Evolutionary conservation across 345 rosid species (phyloP).

Genomic region (Citrus trifoliata): DNA sequence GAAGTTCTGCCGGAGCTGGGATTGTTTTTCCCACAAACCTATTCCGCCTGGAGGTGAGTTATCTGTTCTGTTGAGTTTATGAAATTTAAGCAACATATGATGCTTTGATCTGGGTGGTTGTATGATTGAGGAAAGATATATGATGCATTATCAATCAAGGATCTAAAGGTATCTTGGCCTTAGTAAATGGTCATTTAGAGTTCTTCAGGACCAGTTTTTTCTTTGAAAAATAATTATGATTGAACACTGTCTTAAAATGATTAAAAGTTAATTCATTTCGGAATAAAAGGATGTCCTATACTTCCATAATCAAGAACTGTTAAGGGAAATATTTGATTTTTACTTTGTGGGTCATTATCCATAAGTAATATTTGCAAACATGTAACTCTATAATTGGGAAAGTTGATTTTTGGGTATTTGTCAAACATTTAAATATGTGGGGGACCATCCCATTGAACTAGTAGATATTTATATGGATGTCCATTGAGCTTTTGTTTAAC

Average conservation of each 20-base stretch:
- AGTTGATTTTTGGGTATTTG: too few relatives aligned
- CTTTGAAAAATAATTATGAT: neutral
- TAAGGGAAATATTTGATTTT: neutral
- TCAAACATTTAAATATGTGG: too few relatives aligned
- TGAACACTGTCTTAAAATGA: neutral
- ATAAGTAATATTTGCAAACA: neutral
- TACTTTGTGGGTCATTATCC: neutral
- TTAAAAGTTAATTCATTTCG: neutral
- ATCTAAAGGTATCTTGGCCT: neutral
- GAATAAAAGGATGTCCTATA: neutral
- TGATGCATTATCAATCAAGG: neutral
- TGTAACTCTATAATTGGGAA: neutral
- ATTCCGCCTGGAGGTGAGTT: constrained; percentile 87
- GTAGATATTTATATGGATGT: too few relatives aligned
- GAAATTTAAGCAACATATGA: neutral
- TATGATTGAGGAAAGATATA: neutral
- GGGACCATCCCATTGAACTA: too few relatives aligned
- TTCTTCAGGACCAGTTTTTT: neutral
- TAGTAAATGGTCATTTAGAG: neutral
- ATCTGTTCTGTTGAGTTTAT: neutral
- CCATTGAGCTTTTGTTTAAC: too few relatives aligned
- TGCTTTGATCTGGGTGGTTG: constrained; percentile 1
- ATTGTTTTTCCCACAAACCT: constrained; percentile 72
- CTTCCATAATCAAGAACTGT: neutral
- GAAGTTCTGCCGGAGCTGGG: too few relatives aligned